Evolutionary conservation across 2,329 filamentous ascomycete species (phyloP).

Genomic region (Cladosporium sp.): DNA sequence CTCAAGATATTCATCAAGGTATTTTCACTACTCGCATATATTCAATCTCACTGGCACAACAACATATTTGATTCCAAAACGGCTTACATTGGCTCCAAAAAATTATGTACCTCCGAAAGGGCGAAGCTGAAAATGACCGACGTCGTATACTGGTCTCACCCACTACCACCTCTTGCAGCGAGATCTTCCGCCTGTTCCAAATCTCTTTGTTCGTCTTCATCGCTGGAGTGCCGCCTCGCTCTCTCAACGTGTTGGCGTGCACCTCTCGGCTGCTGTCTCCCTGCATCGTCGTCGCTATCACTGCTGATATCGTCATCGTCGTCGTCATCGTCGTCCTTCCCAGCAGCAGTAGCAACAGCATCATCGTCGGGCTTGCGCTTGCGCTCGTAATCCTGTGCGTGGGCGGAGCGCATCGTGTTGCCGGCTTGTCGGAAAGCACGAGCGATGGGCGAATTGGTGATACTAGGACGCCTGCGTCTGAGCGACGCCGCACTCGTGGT

Average conservation of each 20-base stretch:
- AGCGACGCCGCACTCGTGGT: slow-evolving; percentile 1
- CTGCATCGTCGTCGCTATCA: slow-evolving; percentile 10
- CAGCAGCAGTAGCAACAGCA: slow-evolving; percentile 23
- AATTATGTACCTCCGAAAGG: background rate
- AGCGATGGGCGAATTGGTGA: slow-evolving; percentile 39
- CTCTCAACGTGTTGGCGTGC: background rate
- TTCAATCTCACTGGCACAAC: background rate
- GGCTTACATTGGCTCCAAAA: background rate
- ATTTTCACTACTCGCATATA: background rate
- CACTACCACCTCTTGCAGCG: background rate
- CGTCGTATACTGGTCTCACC: background rate
- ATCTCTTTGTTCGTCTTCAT: slow-evolving; percentile 2
- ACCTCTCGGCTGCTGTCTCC: slow-evolving; percentile 4
- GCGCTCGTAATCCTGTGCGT: slow-evolving; percentile 90
- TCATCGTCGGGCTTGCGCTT: slow-evolving; percentile 57
- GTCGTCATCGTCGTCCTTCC: slow-evolving; percentile 30
- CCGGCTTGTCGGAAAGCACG: slow-evolving; percentile 56
- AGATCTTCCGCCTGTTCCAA: slow-evolving; percentile 13
- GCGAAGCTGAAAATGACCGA: background rate
- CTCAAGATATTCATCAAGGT: no score
- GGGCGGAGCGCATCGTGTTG: slow-evolving; percentile 76
- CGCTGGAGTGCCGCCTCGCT: background rate
- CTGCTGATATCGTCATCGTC: slow-evolving; percentile 29
- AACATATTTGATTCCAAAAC: background rate
- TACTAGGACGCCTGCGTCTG: slow-evolving; percentile 20